Evolutionary conservation across 2,329 filamentous ascomycete species (phyloP), one percentile per base, ranked within the genome.

Genomic region (Phialemonium atrogriseum): DNA sequence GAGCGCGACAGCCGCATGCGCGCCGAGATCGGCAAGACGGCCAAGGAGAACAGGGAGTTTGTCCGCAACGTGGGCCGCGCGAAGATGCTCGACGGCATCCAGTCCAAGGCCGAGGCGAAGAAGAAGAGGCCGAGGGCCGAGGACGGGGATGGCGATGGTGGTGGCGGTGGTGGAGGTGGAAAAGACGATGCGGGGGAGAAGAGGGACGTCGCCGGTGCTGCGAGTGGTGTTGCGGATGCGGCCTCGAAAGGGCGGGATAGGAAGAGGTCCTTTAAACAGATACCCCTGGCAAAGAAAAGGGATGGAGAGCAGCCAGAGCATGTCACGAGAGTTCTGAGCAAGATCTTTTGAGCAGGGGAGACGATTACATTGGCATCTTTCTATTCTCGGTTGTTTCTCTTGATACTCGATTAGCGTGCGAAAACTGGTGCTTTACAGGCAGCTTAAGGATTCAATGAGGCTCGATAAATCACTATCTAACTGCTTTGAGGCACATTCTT

Each of bases 11-110:
- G 78, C 47, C 70, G 84, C 47, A 75, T 91, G 70, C 64, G 82
- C 36, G 80, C 82, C 10, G 85, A 91, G 58, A 83, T 91, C 43
- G 70, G 73, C 48, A 78, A 79, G 63, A 75, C 80, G 27, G 78
- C 77, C 37, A 77, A 72, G 56, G 84, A 91, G 66, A 88, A 89
- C 56, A 84, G 82, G 67, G 73, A 77, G 43, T 91, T 89, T 53
- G 71, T 88, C 37, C 67, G 75, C 45, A 87, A 89, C 51, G 70
- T 91, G 35, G 84, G 91, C 65, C 74, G 68, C 50, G 80, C 77
- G 30, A 89, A 88, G 73, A 81, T 86, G 69, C 53, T 85, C 42
- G 77, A 84, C 30, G 77, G 77, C 8, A 87, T 88, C 56, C 74
- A 78, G 50, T 65, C 63, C 34, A 79, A 77, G 52, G 67, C 61